Conservation (phyloP, 2,329 filamentous ascomycete genomes). For the Sporothrix variecibatus region DNA sequence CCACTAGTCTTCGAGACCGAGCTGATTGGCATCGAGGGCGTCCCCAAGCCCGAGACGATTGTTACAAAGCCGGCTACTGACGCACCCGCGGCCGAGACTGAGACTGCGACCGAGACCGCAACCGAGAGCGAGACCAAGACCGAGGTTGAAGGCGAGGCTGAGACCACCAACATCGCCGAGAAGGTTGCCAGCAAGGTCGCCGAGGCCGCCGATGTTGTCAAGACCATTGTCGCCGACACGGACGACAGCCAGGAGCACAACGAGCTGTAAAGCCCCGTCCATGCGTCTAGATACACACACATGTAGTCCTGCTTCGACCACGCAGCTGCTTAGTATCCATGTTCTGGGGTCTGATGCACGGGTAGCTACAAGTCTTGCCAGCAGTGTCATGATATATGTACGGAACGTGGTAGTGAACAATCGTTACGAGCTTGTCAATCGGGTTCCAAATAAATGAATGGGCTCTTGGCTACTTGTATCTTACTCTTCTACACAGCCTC, state of each 20-base stretch:
- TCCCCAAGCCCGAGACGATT: conserved; percentile 54
- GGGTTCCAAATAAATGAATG: not conserved
- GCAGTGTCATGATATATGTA: not conserved
- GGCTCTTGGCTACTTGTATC: not conserved
- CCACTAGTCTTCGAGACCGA: conserved; percentile 67
- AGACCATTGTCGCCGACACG: conserved; percentile 55
- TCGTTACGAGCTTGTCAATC: not conserved
- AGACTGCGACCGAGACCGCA: conserved; percentile 35
- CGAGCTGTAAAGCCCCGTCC: conserved; percentile 49
- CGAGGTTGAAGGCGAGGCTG: conserved; percentile 43
- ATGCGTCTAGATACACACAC: not conserved
- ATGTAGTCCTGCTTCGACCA: not conserved
- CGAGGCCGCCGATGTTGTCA: conserved; percentile 54
- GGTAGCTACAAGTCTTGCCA: not conserved
- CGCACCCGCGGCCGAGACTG: conserved; percentile 38
- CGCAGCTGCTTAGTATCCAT: not conserved
- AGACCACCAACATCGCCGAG: conserved; percentile 53
- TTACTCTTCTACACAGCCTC: not conserved
- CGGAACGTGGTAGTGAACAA: not conserved
- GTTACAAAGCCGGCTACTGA: conserved; percentile 43
- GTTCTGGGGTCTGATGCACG: not conserved
- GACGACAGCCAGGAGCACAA: conserved; percentile 61
- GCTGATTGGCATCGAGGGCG: conserved; percentile 78
- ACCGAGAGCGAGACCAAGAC: conserved; percentile 37
- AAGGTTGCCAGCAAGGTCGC: conserved; percentile 51